These are phyloP conservation scores for Rubia peregrina DNA, from an alignment of 305 asterid species.

Conservation along the genomic window DNA sequence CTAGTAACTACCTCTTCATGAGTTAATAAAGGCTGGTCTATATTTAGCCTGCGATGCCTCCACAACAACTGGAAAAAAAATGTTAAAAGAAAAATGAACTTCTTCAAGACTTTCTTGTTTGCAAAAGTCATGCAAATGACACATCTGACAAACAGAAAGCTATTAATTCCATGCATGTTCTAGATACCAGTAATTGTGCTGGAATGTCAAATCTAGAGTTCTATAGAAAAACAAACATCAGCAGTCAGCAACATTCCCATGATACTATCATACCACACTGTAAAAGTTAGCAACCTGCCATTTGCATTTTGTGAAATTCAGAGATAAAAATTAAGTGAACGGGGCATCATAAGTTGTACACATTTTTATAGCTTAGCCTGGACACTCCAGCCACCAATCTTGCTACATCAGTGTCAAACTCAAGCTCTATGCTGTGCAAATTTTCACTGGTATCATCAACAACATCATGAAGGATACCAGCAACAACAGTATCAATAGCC, in stretches of 20 bases:
- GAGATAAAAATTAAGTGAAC: not conserved
- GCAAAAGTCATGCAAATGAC: conserved; percentile 15
- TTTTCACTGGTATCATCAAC: conserved; percentile 77
- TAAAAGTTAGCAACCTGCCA: not conserved
- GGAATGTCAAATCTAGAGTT: not conserved
- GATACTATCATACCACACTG: not conserved
- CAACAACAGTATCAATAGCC: conserved; percentile 72
- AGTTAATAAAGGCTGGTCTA: conserved; percentile 55
- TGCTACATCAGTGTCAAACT: conserved; percentile 74
- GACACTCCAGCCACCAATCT: conserved; percentile 95
- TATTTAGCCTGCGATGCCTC: conserved; percentile 84
- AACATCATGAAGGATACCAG: conserved; percentile 93
- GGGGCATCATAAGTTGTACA: conserved; percentile 32
- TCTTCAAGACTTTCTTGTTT: not conserved
- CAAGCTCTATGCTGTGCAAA: conserved; percentile 63
- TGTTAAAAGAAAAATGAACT: too few relatives aligned
- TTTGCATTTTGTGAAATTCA: conserved; percentile 1
- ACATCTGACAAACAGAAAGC: conserved; percentile 8
- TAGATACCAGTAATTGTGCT: not conserved
- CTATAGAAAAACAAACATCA: not conserved
- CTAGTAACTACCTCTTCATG: conserved; percentile 61
- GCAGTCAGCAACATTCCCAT: not conserved
- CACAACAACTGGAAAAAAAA: conserved; percentile 61
- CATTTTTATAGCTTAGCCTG: conserved; percentile 78
- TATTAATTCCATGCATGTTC: not conserved